Percentiles rank a stretch among this genome's conserved stretches.
Conservation (phyloP, 116 monocot genomes). For the Zostera marina region DNA sequence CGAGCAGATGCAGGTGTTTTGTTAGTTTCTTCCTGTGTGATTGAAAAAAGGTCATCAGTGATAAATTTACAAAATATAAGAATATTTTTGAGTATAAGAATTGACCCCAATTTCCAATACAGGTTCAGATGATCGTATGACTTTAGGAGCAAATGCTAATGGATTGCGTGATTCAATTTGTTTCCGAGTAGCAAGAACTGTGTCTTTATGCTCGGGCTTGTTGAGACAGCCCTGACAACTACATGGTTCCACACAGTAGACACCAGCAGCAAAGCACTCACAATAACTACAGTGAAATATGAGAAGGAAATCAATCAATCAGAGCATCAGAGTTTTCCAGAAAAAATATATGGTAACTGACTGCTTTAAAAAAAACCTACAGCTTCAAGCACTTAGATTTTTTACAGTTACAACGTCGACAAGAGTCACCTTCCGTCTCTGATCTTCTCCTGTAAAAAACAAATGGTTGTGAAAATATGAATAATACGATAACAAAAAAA, state of each 20-base stretch:
- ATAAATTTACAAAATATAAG: neutral
- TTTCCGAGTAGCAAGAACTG: conserved; percentile 80
- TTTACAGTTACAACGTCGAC: conserved; percentile 88
- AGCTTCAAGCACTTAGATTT: conserved; percentile 98
- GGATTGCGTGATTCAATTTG: conserved; percentile 96
- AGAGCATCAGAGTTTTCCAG: neutral
- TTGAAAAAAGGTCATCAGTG: neutral
- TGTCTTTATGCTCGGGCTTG: conserved; percentile 81
- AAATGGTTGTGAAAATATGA: neutral
- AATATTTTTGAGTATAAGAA: neutral
- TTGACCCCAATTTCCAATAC: conserved; percentile 40
- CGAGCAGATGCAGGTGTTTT: conserved; percentile 88
- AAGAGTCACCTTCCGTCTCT: conserved; percentile 58
- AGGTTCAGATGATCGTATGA: conserved; percentile 42
- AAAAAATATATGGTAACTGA: too few relatives aligned
- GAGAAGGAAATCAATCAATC: neutral
- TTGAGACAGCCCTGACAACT: conserved; percentile 85
- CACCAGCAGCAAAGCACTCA: conserved; percentile 95
- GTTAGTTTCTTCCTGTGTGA: conserved; percentile 51
- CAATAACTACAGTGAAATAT: conserved; percentile 49
- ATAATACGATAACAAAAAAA: conserved; percentile 1
- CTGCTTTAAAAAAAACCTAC: conserved; percentile 24
- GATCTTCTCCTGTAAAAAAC: conserved; percentile 37
- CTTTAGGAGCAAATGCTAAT: conserved; percentile 99
- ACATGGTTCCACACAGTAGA: conserved; percentile 87